Evolutionary conservation across 192 early-diverging fungal species (phyloP).

Genomic region (Podila verticillata): DNA sequence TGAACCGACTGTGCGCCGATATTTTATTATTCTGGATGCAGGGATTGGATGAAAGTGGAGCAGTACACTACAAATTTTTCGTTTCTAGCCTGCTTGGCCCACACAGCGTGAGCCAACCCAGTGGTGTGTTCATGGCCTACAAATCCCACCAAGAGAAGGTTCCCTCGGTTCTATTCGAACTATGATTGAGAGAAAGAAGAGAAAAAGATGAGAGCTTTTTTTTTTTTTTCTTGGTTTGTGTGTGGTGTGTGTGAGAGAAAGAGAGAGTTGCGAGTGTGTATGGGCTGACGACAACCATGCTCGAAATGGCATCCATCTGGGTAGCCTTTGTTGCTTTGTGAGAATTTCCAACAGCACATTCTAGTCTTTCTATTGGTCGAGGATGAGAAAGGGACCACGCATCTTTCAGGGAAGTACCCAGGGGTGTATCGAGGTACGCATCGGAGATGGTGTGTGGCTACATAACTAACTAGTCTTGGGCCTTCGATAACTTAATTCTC

Average conservation of each 20-base stretch:
- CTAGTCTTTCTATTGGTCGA: conserved; percentile 1
- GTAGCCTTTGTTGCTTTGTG: background rate
- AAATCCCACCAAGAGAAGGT: background rate
- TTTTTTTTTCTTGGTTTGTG: background rate
- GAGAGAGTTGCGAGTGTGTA: background rate
- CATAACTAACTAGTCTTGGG: too few relatives aligned
- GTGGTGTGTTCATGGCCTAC: background rate
- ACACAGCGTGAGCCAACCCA: background rate
- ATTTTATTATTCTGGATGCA: too few relatives aligned
- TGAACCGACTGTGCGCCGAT: too few relatives aligned
- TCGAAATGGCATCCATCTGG: background rate
- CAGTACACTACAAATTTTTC: too few relatives aligned
- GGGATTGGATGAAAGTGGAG: too few relatives aligned
- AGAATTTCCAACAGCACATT: background rate
- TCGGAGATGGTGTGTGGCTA: too few relatives aligned
- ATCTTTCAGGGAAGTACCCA: too few relatives aligned
- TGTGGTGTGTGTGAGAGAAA: background rate
- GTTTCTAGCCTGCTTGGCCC: background rate
- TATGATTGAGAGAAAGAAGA: background rate
- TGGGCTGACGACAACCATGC: background rate
- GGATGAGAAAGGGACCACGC: background rate
- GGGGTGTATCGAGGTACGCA: too few relatives aligned
- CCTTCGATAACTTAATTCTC: too few relatives aligned
- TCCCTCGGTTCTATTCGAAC: conserved; percentile 1
- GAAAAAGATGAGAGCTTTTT: background rate